Evolutionary conservation across 495 filamentous ascomycete species (phyloP).

Genomic region (Letharia lupina): DNA sequence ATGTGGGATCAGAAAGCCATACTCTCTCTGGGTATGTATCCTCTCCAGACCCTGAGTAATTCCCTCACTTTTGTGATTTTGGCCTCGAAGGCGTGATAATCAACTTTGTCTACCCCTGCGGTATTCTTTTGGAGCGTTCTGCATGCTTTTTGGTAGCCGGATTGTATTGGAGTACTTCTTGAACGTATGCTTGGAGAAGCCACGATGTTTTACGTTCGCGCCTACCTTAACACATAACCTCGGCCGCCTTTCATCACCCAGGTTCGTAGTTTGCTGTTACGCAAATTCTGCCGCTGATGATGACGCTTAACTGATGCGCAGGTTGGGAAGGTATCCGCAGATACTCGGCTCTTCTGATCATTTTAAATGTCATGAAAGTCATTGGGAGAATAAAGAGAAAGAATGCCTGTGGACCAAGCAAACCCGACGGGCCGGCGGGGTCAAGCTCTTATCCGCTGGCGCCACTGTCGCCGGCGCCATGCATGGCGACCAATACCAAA

Average conservation of each 20-base stretch:
- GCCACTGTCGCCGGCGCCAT: not conserved
- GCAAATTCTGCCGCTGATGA: not conserved
- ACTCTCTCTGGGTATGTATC: slow-evolving; percentile 12
- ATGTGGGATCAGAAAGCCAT: slow-evolving; percentile 22
- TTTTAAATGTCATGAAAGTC: slow-evolving; percentile 24
- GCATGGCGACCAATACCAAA: slow-evolving; percentile 1
- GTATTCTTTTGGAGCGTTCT: not conserved
- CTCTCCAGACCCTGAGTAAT: not conserved
- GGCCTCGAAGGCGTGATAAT: not conserved
- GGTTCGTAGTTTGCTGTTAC: not conserved
- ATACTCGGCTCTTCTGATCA: slow-evolving; percentile 26
- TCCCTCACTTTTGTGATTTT: not conserved
- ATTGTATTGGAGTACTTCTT: not conserved
- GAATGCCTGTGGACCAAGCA: not conserved
- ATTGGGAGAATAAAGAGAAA: slow-evolving; percentile 15
- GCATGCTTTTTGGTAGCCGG: not conserved
- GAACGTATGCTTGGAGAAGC: not conserved
- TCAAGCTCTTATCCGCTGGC: slow-evolving; percentile 23
- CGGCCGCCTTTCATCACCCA: not conserved
- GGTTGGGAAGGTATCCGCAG: slow-evolving; percentile 29
- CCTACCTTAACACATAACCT: not conserved
- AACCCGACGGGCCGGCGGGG: slow-evolving; percentile 17
- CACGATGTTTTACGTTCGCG: not conserved
- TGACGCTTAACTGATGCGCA: not conserved
- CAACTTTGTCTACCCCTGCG: not conserved